A percentile compares a stretch with the other conserved stretches of the same genome.
These are phyloP conservation scores for Debaryomyces udenii DNA, from an alignment of 1,139 yeast species.

Conservation along the genomic window DNA sequence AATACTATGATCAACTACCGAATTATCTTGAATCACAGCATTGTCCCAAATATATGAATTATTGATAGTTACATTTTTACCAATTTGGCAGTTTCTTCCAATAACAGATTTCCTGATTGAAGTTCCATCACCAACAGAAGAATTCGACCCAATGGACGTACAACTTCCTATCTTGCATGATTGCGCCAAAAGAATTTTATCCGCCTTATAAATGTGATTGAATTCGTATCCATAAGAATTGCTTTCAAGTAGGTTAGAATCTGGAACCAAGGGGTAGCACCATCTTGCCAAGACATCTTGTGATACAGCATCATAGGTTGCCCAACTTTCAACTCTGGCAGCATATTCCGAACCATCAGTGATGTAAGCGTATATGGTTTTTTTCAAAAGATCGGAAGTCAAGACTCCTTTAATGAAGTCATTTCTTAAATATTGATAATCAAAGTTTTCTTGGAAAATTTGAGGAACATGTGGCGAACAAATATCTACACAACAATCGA, in stretches of 20 bases:
- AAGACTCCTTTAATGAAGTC: constrained; percentile 92
- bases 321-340: constrained; percentile 92
- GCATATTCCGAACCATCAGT: constrained; percentile 75
- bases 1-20: constrained; percentile 60
- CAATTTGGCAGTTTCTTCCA: constrained; percentile 85
- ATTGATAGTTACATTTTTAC: constrained; percentile 67
- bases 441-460: constrained; percentile 93
- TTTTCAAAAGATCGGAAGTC: constrained; percentile 86
- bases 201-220: constrained; percentile 84
- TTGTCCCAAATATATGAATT: constrained; percentile 90
- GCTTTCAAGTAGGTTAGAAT: constrained; percentile 69
- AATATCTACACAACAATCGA: constrained; percentile 95
- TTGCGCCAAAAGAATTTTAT: constrained; percentile 83
- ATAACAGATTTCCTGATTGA: constrained; percentile 67
- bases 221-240: constrained; percentile 79
- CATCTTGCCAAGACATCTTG: constrained; percentile 90
- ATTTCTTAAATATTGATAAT: constrained; percentile 80
- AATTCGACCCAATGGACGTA: constrained; percentile 75
- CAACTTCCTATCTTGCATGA: constrained; percentile 80
- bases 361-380: constrained; percentile 86
- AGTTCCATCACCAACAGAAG: constrained; percentile 66
- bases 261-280: constrained; percentile 91
- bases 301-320: constrained; percentile 89
- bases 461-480: constrained; percentile 96
- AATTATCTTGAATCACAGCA: constrained; percentile 68